Evolutionary conservation across 352 stramenopile species (phyloP).

Genomic region (Blastocystis sp.): DNA sequence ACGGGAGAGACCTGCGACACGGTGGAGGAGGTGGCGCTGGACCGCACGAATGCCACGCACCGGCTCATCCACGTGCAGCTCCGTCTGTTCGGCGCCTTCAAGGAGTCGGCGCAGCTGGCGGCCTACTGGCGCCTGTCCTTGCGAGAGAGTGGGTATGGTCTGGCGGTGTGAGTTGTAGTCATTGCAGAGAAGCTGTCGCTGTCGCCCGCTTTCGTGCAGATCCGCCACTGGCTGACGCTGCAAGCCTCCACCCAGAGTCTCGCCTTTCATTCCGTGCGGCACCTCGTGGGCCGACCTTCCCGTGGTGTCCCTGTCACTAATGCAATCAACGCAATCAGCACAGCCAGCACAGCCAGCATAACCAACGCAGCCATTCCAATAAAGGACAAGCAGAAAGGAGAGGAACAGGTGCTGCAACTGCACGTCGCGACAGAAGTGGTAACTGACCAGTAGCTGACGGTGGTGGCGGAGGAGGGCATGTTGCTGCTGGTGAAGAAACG

Average conservation of each 20-base stretch:
- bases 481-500: conserved; percentile 48
- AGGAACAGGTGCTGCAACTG: background rate
- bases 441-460: conserved; percentile 12
- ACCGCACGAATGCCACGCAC: conserved; percentile 39
- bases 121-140: conserved; percentile 46
- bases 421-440: background rate
- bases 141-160: conserved; percentile 20
- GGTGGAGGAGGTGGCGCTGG: background rate
- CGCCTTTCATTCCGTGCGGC: background rate
- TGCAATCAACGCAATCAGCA: background rate
- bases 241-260: background rate
- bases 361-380: too few species aligned
- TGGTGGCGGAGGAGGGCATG: conserved; percentile 43
- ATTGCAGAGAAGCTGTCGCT: conserved; percentile 32
- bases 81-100: background rate
- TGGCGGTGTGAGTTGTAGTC: conserved; percentile 7
- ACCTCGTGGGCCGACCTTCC: background rate
- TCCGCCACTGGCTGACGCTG: conserved; percentile 1
- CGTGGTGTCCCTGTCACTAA: background rate
- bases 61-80: conserved; percentile 44
- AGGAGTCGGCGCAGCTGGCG: background rate
- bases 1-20: background rate
- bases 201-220: conserved; percentile 22
- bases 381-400: background rate
- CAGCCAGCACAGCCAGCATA: too few species aligned